Base-by-base conservation (phyloP, 1,284 basidiomycete genomes). In the Cutaneotrichosporon cutaneum region DNA sequence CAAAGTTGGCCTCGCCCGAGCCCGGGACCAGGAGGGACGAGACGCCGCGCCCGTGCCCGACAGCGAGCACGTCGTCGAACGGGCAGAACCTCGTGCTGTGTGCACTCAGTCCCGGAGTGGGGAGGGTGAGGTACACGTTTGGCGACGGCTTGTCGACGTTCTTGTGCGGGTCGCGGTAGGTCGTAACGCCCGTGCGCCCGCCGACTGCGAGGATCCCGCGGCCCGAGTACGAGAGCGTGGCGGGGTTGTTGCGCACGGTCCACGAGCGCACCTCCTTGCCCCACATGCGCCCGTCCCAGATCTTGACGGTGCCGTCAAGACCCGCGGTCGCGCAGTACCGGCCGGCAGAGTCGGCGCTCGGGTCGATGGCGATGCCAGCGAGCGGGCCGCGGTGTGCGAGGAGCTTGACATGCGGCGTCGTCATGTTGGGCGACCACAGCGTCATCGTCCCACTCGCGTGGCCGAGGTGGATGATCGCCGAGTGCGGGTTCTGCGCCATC, bases 271-370 rank as follows among this genome's bases (percentile, higher is more conserved):
- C 85, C 3, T 88, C 86, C 27, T 89, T 88, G 68, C 90, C 93
- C 89, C 94, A 95, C 82, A 93, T 97, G 56, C 96, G 82, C 72
- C 88, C 90, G 80, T 99, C 96, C 96, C 95, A 99, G 8, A 87
- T 84, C 74, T 98, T 99, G 65, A 99, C 90, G 0, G 81, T 85
- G 0, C 93, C 90, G 70, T 99, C 96, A 66, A 89, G 82, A 0
- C 94, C 94, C 2, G 89, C 84, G 0, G 93, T 97, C 0, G 91
- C 89, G 86, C 97, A 90, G 73, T 98, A 94, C 48, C 92, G 79
- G 0, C 95, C 95, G 1, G 87, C 88, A 4, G 87, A 83, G 56
- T 85, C 59, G 42, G 80, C 90, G 32, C 75, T 76, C 1, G 90
- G 87, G 77, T 98, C 94, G 7, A 97, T 85, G 27, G 88, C 85